Evolutionary conservation across 163 green algal genomes (phyloP).

Genomic region (Picocystis sp.): DNA sequence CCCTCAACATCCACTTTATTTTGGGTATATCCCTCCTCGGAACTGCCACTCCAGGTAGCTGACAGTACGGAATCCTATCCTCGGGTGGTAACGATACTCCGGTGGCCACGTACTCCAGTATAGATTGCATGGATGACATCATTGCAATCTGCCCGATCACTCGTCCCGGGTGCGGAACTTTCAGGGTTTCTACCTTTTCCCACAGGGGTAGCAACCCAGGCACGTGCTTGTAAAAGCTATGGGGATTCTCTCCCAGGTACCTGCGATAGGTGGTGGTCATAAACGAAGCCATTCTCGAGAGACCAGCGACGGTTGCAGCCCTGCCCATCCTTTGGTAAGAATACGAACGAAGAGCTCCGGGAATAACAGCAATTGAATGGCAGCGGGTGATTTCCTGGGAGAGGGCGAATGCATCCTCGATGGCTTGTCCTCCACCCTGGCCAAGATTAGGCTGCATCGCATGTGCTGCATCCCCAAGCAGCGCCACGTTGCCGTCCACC

Average conservation of each 20-base stretch:
- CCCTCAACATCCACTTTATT: slow-evolving; percentile 19
- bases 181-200: slow-evolving; percentile 36
- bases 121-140: slow-evolving; percentile 66
- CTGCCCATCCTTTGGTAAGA: background rate
- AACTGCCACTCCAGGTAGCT: slow-evolving; percentile 14
- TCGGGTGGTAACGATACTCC: slow-evolving; percentile 22
- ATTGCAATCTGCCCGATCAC: slow-evolving; percentile 75
- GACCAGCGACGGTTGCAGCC: slow-evolving; percentile 24
- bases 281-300: slow-evolving; percentile 58
- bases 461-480: slow-evolving; percentile 86
- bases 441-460: slow-evolving; percentile 98
- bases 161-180: slow-evolving; percentile 81
- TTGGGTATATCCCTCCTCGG: slow-evolving; percentile 12
- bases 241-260: slow-evolving; percentile 11
- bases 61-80: slow-evolving; percentile 13
- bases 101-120: slow-evolving; percentile 78
- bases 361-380: slow-evolving; percentile 8
- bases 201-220: slow-evolving; percentile 8
- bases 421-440: slow-evolving; percentile 60
- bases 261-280: slow-evolving; percentile 90
- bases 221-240: slow-evolving; percentile 13
- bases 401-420: slow-evolving; percentile 83
- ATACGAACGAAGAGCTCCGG: slow-evolving; percentile 4
- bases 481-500: slow-evolving; percentile 57
- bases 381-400: slow-evolving; percentile 6